Evolutionary conservation across 345 rosid genomes (phyloP).

Genomic region (Sonneratia caseolaris): DNA sequence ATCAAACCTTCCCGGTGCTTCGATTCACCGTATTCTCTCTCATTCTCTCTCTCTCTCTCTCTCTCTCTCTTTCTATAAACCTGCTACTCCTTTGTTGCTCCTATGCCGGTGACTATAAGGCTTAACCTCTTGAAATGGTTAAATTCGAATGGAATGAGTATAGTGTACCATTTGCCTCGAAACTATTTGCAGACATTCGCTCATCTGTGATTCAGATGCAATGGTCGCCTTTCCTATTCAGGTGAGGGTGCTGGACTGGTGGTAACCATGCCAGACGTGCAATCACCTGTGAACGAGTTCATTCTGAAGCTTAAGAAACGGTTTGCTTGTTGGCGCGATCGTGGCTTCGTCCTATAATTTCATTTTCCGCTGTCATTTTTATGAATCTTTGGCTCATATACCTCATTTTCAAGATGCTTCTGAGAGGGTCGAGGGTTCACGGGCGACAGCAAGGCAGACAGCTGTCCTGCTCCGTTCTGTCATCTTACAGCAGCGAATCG

Average conservation of each 20-base stretch:
- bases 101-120: neutral
- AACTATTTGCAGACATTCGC: neutral
- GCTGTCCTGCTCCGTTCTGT: constrained; percentile 78
- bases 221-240: constrained; percentile 3
- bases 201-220: neutral
- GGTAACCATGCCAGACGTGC: constrained; percentile 73
- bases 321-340: constrained; percentile 21
- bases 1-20: neutral
- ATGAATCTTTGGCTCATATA: neutral
- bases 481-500: constrained; percentile 85
- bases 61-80: neutral
- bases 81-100: neutral
- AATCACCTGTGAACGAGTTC: constrained; percentile 62
- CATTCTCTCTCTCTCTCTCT: too few relatives aligned
- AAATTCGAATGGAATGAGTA: neutral
- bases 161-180: neutral
- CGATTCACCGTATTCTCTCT: neutral
- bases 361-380: too few relatives aligned
- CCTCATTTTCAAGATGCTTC: constrained; percentile 10
- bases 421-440: constrained; percentile 93
- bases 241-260: constrained; percentile 14
- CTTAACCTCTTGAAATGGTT: neutral
- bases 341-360: neutral
- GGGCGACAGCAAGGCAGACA: constrained; percentile 75
- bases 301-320: constrained; percentile 80